phyloP scores from a whole-genome alignment of 169 alveolate genomes.

The Plasmodium relictum region DNA sequence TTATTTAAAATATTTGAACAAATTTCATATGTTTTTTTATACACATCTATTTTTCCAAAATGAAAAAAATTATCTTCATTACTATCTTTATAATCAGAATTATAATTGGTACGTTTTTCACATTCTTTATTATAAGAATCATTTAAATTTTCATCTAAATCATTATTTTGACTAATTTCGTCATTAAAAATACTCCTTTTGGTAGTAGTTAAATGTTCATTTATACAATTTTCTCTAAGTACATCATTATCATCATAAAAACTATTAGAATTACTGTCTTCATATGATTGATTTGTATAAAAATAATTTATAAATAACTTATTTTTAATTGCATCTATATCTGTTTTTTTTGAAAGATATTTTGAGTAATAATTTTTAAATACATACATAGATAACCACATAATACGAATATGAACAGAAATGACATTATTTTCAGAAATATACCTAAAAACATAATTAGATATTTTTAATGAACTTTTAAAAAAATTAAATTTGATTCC shows the following conservation, averaged over 20 bases:
- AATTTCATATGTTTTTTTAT: constrained; percentile 29
- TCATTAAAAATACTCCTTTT: background rate
- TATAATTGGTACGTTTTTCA: background rate
- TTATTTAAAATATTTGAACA: constrained; percentile 41
- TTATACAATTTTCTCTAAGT: background rate
- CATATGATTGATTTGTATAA: background rate
- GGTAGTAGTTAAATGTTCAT: background rate
- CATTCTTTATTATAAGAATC: background rate
- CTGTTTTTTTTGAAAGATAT: background rate
- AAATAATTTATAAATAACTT: background rate
- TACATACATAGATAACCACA: constrained; percentile 49
- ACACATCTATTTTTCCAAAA: constrained; percentile 18
- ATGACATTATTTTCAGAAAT: constrained; percentile 44
- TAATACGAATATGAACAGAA: constrained; percentile 54
- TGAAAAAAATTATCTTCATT: background rate
- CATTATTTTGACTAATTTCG: background rate
- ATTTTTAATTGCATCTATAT: background rate
- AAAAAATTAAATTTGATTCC: constrained; percentile 25
- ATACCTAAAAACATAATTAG: constrained; percentile 18
- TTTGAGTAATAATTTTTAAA: background rate
- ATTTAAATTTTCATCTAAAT: too few species aligned
- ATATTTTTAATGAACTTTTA: constrained; percentile 9
- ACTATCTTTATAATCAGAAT: background rate
- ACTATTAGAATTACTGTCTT: background rate
- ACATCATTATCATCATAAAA: background rate